These are phyloP conservation scores for Lepiota brunneoincarnata DNA, from an alignment of 768 basidiomycete genomes.

Conservation along the genomic window DNA sequence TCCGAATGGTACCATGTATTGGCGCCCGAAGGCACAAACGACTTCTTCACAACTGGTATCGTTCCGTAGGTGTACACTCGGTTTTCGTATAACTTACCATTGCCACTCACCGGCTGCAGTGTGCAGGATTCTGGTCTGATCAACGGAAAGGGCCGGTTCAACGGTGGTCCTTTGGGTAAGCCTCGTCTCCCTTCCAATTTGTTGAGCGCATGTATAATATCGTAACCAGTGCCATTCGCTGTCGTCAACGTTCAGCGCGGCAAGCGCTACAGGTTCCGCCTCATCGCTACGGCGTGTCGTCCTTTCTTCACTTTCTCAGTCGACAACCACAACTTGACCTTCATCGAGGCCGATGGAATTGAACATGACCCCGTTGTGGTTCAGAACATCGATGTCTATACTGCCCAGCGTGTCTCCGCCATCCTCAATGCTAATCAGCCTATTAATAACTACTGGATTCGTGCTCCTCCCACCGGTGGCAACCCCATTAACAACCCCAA, in stretches of 20 bases:
- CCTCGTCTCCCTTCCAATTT: not conserved
- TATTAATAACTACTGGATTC: conserved; percentile 38
- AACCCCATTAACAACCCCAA: conserved; percentile 10
- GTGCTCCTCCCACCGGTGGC: conserved; percentile 36
- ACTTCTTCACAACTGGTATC: conserved; percentile 27
- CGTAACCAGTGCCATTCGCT: conserved; percentile 11
- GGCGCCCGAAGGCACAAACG: conserved; percentile 35
- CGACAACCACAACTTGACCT: conserved; percentile 28
- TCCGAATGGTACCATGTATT: conserved; percentile 7
- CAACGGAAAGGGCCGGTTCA: conserved; percentile 20
- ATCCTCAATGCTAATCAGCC: conserved; percentile 26
- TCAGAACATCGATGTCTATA: conserved; percentile 34
- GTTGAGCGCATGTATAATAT: no score
- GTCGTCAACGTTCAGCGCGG: conserved; percentile 40
- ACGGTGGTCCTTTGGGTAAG: conserved; percentile 18
- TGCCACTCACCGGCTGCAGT: not conserved
- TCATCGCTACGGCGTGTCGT: conserved; percentile 48
- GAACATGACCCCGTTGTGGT: conserved; percentile 31
- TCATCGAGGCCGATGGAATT: conserved; percentile 30
- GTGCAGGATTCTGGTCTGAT: conserved; percentile 16
- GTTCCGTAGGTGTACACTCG: conserved; percentile 7
- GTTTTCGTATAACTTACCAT: not conserved
- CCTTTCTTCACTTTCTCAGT: conserved; percentile 37
- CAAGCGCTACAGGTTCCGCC: conserved; percentile 50
- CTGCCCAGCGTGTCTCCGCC: conserved; percentile 27